Base-by-base conservation (phyloP, 2,329 filamentous ascomycete genomes). In the Ceratocystis lukuohia region DNA sequence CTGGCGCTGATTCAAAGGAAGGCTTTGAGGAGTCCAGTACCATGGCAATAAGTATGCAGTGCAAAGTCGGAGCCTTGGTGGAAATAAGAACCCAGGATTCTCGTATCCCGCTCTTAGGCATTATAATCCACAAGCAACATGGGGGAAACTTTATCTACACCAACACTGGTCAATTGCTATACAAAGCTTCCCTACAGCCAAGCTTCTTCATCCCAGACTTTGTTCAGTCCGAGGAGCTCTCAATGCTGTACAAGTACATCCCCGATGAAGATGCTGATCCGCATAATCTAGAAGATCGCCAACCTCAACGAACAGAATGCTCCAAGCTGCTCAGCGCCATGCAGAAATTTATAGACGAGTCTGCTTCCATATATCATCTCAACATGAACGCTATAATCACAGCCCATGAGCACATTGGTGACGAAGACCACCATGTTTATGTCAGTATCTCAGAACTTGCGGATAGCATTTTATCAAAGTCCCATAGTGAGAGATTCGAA, bases 111-210 rank as follows among this genome's bases (percentile, higher is more conserved):
- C 69, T 82, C 17, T 74, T 85, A 57, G 82, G 77, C 12, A 72
- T 85, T 57, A 83, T 80, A 69, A 74, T 85, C 6, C 82, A 82
- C 15, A 77, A 74, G 65, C 77, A 81, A 69, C 77, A 80, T 48
- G 77, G 77, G 20, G 74, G 78, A 53, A 76, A 82, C 69, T 81
- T 84, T 71, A 83, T 80, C 71, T 84, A 83, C 71, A 78, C 80
- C 37, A 77, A 72, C 69, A 79, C 76, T 17, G 82, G 82, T 69
- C 79, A 78, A 74, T 79, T 82, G 71, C 71, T 79, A 17, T 76
- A 77, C 7, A 77, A 75, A 64, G 66, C 76, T 46, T 74, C 74
- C 17, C 72, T 80, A 37, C 75, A 73, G 56, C 76, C 80, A 0
- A 72, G 79, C 45, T 85, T 85, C 70, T 76, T 79, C 3, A 75